These are phyloP conservation scores for Choiromyces venosus DNA, from an alignment of 495 filamentous ascomycete genomes.

Conservation along the genomic window DNA sequence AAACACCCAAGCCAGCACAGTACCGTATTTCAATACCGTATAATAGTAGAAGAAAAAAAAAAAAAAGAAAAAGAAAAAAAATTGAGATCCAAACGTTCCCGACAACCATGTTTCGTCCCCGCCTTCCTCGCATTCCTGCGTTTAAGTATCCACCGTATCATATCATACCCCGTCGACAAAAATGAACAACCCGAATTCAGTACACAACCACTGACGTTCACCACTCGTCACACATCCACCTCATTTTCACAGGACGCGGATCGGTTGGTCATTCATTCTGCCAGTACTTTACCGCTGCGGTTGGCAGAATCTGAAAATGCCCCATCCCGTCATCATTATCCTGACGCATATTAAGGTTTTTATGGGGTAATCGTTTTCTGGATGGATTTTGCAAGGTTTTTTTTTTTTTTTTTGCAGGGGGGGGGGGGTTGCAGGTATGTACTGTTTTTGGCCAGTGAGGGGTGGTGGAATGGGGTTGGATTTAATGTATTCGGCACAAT, in stretches of 20 bases:
- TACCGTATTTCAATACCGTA: background rate
- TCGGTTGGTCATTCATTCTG: background rate
- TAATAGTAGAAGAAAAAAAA: background rate
- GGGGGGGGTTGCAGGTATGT: no score
- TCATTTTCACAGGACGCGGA: no score
- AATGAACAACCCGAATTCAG: background rate
- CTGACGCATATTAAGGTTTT: background rate
- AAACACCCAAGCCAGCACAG: no score
- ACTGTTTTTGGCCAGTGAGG: no score
- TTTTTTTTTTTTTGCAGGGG: background rate
- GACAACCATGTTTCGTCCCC: background rate
- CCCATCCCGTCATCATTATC: no score
- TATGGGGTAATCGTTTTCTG: background rate
- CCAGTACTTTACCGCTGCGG: background rate
- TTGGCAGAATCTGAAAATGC: background rate
- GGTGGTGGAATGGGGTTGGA: no score
- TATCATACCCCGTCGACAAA: background rate
- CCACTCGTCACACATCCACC: background rate
- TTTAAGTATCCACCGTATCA: background rate
- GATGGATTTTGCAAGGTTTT: background rate
- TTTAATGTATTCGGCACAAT: no score
- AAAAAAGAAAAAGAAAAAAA: background rate
- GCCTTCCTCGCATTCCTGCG: no score
- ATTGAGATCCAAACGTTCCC: background rate
- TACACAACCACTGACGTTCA: background rate